phyloP scores from a whole-genome alignment of 345 rosid species.

The Litchi chinensis region DNA sequence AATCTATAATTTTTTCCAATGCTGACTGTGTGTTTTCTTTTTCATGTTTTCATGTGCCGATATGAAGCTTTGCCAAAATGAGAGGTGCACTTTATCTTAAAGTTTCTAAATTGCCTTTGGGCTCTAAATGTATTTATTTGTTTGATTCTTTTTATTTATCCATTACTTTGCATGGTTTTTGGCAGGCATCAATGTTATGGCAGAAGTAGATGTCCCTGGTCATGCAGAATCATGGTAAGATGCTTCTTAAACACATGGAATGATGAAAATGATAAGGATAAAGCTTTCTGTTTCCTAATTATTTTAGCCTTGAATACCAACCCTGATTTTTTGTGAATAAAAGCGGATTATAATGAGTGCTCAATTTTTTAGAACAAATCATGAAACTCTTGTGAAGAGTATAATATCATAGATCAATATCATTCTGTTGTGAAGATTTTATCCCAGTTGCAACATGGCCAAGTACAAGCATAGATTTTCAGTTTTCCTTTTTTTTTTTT shows the following conservation, averaged over 20 bases:
- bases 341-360: constrained; percentile 1
- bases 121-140: neutral
- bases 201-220: constrained; percentile 96
- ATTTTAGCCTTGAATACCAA: neutral
- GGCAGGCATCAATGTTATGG: constrained; percentile 92
- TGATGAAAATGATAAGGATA: neutral
- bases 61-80: constrained; percentile 82
- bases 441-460: neutral
- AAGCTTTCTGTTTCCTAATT: neutral
- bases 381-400: neutral
- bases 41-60: constrained; percentile 29
- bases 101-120: neutral
- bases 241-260: constrained; percentile 8
- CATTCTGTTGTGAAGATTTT: neutral
- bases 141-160: constrained; percentile 7
- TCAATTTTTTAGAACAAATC: neutral
- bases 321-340: neutral
- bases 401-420: neutral
- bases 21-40: constrained; percentile 18
- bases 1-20: neutral
- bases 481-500: neutral
- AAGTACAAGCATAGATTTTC: neutral
- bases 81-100: constrained; percentile 63
- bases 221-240: constrained; percentile 95
- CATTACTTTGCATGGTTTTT: constrained; percentile 21